A percentile compares a stretch with the other conserved stretches of the same genome.
Evolutionary conservation across 2,329 filamentous ascomycete species (phyloP).

Genomic region (Cordyceps cicadae): DNA sequence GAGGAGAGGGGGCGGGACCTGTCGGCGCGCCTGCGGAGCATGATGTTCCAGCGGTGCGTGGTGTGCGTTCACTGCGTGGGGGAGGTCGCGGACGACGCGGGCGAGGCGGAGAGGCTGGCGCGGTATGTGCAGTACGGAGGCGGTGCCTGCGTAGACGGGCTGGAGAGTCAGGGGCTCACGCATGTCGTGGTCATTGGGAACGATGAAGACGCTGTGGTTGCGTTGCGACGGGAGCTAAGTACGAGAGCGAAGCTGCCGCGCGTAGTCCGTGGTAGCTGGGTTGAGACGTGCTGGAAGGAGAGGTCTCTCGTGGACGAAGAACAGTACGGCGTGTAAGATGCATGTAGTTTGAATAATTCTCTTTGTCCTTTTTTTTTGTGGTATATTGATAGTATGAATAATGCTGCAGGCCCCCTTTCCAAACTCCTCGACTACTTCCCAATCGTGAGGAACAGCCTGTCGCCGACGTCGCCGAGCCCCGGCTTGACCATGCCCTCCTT

Average conservation of each 20-base stretch:
- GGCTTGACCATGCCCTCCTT: constrained; percentile 83
- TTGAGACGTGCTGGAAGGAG: constrained; percentile 73
- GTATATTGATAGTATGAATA: neutral
- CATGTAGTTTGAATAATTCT: neutral
- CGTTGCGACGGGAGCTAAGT: constrained; percentile 39
- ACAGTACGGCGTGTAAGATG: constrained; percentile 30
- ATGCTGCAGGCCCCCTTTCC: neutral
- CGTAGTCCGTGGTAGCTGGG: constrained; percentile 63
- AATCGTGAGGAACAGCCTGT: constrained; percentile 79
- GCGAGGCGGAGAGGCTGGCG: constrained; percentile 34
- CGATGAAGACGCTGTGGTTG: constrained; percentile 28
- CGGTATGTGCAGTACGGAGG: constrained; percentile 62
- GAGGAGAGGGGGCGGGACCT: constrained; percentile 47
- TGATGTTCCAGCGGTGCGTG: constrained; percentile 42
- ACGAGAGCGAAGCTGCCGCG: constrained; percentile 49
- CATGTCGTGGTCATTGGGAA: constrained; percentile 51
- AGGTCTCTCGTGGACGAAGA: constrained; percentile 76
- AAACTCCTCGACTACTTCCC: constrained; percentile 54
- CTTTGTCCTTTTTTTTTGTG: neutral
- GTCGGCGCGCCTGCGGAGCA: constrained; percentile 38
- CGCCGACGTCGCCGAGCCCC: constrained; percentile 82
- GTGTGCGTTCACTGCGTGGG: constrained; percentile 31
- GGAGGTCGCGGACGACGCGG: constrained; percentile 23
- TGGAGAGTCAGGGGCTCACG: constrained; percentile 51
- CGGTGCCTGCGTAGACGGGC: constrained; percentile 45